These are phyloP conservation scores for Ophiostoma sp. DNA, from an alignment of 2,329 filamentous ascomycete species.

Conservation along the genomic window DNA sequence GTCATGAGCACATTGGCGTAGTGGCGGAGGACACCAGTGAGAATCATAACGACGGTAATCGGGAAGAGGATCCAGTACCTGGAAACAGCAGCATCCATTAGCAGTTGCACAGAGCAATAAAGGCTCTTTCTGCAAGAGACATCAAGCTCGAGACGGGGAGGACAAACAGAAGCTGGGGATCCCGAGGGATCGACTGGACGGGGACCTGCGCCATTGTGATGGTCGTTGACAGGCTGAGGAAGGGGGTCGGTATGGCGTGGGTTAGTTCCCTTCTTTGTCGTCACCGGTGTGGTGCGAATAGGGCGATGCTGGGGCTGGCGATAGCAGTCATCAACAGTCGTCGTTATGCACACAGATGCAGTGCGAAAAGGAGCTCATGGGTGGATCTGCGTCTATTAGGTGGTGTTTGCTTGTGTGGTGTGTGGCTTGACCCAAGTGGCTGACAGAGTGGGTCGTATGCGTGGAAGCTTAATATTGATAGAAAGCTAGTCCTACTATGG, in stretches of 20 bases:
- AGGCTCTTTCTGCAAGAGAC: background rate
- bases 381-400: background rate
- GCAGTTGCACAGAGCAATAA: background rate
- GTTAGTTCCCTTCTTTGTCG: background rate
- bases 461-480: background rate
- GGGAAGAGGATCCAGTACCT: slow-evolving; percentile 99
- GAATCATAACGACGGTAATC: slow-evolving; percentile 95
- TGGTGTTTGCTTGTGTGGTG: slow-evolving; percentile 4
- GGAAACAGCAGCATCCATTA: slow-evolving; percentile 17
- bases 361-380: slow-evolving; percentile 18
- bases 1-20: slow-evolving; percentile 92
- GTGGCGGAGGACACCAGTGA: slow-evolving; percentile 92
- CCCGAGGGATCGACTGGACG: slow-evolving; percentile 93
- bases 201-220: slow-evolving; percentile 72
- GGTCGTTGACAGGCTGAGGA: background rate
- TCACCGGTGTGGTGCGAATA: slow-evolving; percentile 7
- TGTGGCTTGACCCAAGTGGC: slow-evolving; percentile 17
- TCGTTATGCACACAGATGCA: background rate
- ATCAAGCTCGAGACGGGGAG: background rate
- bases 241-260: too few species aligned
- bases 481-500: background rate
- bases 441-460: background rate
- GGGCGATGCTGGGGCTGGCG: slow-evolving; percentile 13
- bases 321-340: slow-evolving; percentile 11
- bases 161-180: slow-evolving; percentile 93